A percentile compares a stretch with the other conserved stretches of the same genome.
Evolutionary conservation across 345 rosid genomes (phyloP).

Genomic region (Pelargonium nanum): DNA sequence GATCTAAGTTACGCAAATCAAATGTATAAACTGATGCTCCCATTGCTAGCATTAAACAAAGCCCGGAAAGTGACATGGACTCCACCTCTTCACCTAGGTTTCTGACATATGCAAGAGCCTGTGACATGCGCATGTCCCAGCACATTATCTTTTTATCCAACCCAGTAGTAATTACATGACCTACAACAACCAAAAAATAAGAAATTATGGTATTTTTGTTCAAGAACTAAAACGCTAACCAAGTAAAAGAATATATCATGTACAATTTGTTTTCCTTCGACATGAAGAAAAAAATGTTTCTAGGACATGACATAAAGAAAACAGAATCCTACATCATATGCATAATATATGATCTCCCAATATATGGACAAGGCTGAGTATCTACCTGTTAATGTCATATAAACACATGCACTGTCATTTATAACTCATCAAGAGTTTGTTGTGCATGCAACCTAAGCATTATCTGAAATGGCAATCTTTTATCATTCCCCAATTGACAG

Average conservation of each 20-base stretch:
- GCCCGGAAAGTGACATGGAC: constrained; percentile 61
- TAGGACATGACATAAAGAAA: background rate
- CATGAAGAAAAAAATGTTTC: background rate
- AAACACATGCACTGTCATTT: background rate
- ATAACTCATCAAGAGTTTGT: background rate
- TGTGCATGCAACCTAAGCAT: background rate
- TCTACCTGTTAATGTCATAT: background rate
- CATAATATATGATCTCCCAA: background rate
- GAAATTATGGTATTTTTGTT: background rate
- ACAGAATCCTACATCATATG: background rate
- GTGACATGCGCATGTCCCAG: constrained; percentile 53
- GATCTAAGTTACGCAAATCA: constrained; percentile 57
- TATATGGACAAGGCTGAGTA: background rate
- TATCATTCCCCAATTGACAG: background rate
- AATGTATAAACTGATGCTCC: constrained; percentile 47
- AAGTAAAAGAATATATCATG: background rate
- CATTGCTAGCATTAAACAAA: constrained; percentile 47
- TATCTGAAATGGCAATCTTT: background rate
- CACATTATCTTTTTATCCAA: constrained; percentile 62
- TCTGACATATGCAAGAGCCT: constrained; percentile 17
- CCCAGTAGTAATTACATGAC: constrained; percentile 58
- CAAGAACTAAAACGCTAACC: background rate
- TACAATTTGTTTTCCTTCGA: background rate
- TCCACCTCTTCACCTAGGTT: constrained; percentile 36
- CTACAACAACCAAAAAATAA: constrained; percentile 26